Conservation (phyloP, 2,329 filamentous ascomycete species). For the Ceratocystis ficicola region DNA sequence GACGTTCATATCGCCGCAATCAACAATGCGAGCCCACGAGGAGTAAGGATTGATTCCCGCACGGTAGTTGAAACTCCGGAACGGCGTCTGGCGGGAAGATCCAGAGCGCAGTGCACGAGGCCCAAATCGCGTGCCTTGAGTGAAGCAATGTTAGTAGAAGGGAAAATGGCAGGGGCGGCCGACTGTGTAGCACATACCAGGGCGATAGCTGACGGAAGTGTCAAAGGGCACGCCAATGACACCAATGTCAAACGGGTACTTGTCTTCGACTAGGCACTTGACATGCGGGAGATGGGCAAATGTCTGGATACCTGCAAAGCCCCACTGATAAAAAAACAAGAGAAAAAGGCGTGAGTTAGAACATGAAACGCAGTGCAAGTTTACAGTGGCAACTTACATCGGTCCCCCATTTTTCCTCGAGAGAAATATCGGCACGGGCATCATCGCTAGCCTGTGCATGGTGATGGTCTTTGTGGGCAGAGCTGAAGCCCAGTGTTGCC, state of each 20-base stretch:
- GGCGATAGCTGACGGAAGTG: constrained; percentile 58
- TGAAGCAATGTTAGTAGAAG: neutral
- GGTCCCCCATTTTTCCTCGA: constrained; percentile 22
- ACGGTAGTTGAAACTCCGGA: constrained; percentile 67
- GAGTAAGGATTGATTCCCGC: constrained; percentile 73
- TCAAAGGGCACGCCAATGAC: constrained; percentile 64
- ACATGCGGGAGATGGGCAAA: constrained; percentile 60
- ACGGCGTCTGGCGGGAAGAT: constrained; percentile 66
- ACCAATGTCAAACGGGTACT: constrained; percentile 55
- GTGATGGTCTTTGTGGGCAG: constrained; percentile 15
- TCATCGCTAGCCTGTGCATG: neutral
- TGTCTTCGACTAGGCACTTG: constrained; percentile 56
- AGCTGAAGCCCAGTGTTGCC: constrained; percentile 1
- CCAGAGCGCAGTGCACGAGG: constrained; percentile 78
- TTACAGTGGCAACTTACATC: constrained; percentile 17
- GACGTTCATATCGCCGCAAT: constrained; percentile 84
- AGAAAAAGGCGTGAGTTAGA: neutral
- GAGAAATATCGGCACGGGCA: neutral
- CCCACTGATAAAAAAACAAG: constrained; percentile 27
- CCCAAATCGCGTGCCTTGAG: constrained; percentile 60
- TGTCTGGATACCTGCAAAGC: constrained; percentile 60
- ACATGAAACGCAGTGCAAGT: neutral
- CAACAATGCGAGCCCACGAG: constrained; percentile 65
- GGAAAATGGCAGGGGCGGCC: neutral
- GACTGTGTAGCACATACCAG: constrained; percentile 35